These are phyloP conservation scores for Grammothele lineata DNA, from an alignment of 768 basidiomycete species.

Conservation along the genomic window DNA sequence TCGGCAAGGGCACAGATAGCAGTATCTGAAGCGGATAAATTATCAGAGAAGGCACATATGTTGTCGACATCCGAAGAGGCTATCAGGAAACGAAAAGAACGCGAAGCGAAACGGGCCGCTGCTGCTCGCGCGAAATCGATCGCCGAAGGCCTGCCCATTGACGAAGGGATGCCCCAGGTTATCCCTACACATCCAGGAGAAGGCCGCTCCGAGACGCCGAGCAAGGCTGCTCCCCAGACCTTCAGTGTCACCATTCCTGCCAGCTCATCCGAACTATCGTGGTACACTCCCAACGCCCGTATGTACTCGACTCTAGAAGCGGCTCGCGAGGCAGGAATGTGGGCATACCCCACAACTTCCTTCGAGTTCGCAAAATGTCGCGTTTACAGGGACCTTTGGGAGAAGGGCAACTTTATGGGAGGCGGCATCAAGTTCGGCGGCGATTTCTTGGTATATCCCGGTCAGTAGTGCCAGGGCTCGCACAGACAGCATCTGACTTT, in stretches of 20 bases:
- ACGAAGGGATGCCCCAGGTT: neutral
- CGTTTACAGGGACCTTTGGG: slow-evolving; percentile 79
- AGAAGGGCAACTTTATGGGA: slow-evolving; percentile 83
- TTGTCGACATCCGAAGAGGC: slow-evolving; percentile 45
- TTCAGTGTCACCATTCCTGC: slow-evolving; percentile 68
- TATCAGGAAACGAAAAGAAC: slow-evolving; percentile 64
- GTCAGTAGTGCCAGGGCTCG: slow-evolving; percentile 37
- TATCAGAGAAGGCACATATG: slow-evolving; percentile 36
- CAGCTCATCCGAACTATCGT: slow-evolving; percentile 55
- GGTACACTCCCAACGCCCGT: slow-evolving; percentile 53
- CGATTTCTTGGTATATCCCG: slow-evolving; percentile 95
- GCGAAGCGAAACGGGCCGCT: slow-evolving; percentile 47
- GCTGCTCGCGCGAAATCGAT: slow-evolving; percentile 19
- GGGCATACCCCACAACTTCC: slow-evolving; percentile 66
- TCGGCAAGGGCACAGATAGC: slow-evolving; percentile 45
- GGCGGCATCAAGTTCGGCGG: slow-evolving; percentile 93
- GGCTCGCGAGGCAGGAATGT: slow-evolving; percentile 66
- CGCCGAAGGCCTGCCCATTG: slow-evolving; percentile 15
- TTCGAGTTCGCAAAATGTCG: slow-evolving; percentile 71
- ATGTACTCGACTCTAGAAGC: slow-evolving; percentile 52
- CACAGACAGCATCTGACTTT: neutral
- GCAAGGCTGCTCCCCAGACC: slow-evolving; percentile 9
- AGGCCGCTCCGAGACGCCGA: slow-evolving; percentile 14
- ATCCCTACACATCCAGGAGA: slow-evolving; percentile 1
- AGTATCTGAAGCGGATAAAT: slow-evolving; percentile 44